Percentiles rank a stretch among this genome's conserved stretches.
Evolutionary conservation across 352 stramenopile genomes (phyloP).

Genomic region (Salisapilia sapeloensis): DNA sequence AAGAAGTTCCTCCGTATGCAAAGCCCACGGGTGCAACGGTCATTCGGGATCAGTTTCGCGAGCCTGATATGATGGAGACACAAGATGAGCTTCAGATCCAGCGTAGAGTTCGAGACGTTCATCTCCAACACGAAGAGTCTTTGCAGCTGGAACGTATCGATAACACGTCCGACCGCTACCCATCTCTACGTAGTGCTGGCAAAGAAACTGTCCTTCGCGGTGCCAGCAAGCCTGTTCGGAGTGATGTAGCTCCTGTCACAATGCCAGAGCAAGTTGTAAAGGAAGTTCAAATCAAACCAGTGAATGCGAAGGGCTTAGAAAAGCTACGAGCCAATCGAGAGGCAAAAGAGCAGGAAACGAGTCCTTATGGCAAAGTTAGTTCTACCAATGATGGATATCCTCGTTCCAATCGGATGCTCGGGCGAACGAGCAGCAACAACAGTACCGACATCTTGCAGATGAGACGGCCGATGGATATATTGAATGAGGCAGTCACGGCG

Average conservation of each 20-base stretch:
- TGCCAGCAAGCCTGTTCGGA: slow-evolving; percentile 44
- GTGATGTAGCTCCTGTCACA: slow-evolving; percentile 33
- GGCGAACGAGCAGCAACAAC: slow-evolving; percentile 6
- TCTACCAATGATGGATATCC: slow-evolving; percentile 15
- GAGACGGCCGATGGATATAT: slow-evolving; percentile 33
- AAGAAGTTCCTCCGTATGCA: slow-evolving; percentile 61
- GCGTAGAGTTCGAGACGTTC: slow-evolving; percentile 34
- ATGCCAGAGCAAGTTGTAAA: slow-evolving; percentile 68
- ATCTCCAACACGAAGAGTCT: slow-evolving; percentile 59
- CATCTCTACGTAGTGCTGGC: slow-evolving; percentile 32
- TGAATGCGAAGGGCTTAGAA: slow-evolving; percentile 71
- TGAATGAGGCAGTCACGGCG: slow-evolving; percentile 25
- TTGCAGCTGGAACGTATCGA: slow-evolving; percentile 69
- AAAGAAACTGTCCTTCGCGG: slow-evolving; percentile 45
- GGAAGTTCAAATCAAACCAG: slow-evolving; percentile 82
- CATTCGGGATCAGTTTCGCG: slow-evolving; percentile 74
- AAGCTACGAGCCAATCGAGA: slow-evolving; percentile 65
- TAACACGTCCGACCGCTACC: slow-evolving; percentile 36
- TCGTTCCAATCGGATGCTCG: slow-evolving; percentile 2
- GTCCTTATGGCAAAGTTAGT: slow-evolving; percentile 1
- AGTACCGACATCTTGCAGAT: slow-evolving; percentile 28
- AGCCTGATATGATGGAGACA: slow-evolving; percentile 47
- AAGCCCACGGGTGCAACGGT: slow-evolving; percentile 67
- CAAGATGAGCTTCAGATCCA: slow-evolving; percentile 50
- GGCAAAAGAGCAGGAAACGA: slow-evolving; percentile 27